Evolutionary conservation across 805 yeast genomes (phyloP), one percentile per base, ranked within the genome.

Genomic region (Kazachstania martiniae): DNA sequence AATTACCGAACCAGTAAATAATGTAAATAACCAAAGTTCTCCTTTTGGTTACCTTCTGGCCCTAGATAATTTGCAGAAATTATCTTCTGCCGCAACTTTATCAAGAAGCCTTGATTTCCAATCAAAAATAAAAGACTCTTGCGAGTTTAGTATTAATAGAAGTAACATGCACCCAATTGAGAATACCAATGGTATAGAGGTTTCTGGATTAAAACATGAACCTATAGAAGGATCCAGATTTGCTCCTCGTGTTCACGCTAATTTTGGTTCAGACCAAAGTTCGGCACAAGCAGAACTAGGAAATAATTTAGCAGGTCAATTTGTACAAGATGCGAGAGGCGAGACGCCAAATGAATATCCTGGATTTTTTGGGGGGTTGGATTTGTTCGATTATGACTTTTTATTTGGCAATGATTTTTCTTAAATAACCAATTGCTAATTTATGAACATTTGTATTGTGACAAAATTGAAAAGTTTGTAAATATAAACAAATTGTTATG

Each of bases 331-430:
- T 17, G 12, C 26, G 27, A 18, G 32, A 24, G 24, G 19, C 15
- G 13, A 15, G 4, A 16, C 27, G 12, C 12, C 27, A 8, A 8
- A 24, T 13, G 46, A 40, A 13, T 40, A 43, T 23, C 40, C 54
- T 9, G 50, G 44, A 4, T 35, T 43, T 9, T 44, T 49, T 31
- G 56, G 53, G 7, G 51, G 53, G 1, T 37, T 52, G 12, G 56
- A 51, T 31, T 32, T 51, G 13, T 51, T 53, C 31, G 55, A 52
- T 31, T 52, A 51, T 35, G 55, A 50, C 30, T 48, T 50, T 29
- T 32, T 48, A 16, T 47, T 50, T 26, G 46, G 52, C 8, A 46
- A 41, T 28, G 49, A 44, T 18, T 33, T 41, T n/a, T 28, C 43
- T 3, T 41, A 28, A 30, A n/a, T 23, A 3, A 13, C 14, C 21